These are phyloP conservation scores for Cairneyella variabilis DNA, from an alignment of 495 filamentous ascomycete species.

Conservation along the genomic window DNA sequence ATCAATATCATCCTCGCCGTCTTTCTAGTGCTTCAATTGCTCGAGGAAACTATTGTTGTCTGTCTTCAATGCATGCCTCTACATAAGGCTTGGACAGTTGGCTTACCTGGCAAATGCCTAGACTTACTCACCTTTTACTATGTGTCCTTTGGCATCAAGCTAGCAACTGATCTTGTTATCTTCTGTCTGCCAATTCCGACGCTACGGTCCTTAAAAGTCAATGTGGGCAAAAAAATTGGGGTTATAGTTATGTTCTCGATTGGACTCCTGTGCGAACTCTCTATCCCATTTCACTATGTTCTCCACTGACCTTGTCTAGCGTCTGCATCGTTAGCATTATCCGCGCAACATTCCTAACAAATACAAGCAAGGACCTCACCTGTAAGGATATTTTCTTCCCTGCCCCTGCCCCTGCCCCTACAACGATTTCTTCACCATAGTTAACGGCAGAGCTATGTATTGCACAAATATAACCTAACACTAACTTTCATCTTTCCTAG, in stretches of 20 bases:
- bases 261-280: conserved; percentile 34
- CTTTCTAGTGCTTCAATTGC: background rate
- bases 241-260: conserved; percentile 40
- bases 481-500: background rate
- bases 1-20: background rate
- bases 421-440: too few species aligned
- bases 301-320: background rate
- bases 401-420: background rate
- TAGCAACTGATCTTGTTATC: conserved; percentile 26
- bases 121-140: conserved; percentile 3
- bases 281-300: background rate
- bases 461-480: too few species aligned
- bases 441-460: too few species aligned
- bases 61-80: conserved; percentile 1
- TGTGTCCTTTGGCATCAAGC: conserved; percentile 18
- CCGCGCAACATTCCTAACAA: background rate
- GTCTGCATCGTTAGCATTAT: conserved; percentile 6
- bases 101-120: conserved; percentile 1
- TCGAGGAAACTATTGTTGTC: conserved; percentile 3
- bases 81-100: conserved; percentile 1
- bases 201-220: conserved; percentile 30
- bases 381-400: background rate
- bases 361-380: background rate
- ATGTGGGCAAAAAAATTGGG: conserved; percentile 35
- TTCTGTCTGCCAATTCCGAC: conserved; percentile 29